Evolutionary conservation across 2,329 filamentous ascomycete genomes (phyloP).

Genomic region (Fusarium sp.): DNA sequence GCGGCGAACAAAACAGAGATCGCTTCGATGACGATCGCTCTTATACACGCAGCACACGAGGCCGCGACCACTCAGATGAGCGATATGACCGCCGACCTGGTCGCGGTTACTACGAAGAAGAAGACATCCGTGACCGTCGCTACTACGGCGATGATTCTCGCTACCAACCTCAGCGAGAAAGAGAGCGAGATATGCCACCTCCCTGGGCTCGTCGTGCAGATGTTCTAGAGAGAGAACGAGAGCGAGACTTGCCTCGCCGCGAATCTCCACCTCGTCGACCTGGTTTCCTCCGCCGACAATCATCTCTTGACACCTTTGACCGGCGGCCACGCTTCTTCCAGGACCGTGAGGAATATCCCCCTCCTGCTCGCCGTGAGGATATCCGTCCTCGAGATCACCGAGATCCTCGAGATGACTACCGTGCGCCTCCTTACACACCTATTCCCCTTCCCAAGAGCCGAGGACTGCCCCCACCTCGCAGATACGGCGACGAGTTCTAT

Average conservation of each 20-base stretch:
- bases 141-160: constrained; percentile 66
- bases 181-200: constrained; percentile 46
- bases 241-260: constrained; percentile 60
- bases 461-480: constrained; percentile 67
- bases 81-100: constrained; percentile 58
- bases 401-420: constrained; percentile 55
- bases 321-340: constrained; percentile 64
- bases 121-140: constrained; percentile 61
- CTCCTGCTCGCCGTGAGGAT: constrained; percentile 63
- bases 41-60: constrained; percentile 50
- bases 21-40: constrained; percentile 67
- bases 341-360: constrained; percentile 71
- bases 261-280: constrained; percentile 70
- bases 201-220: constrained; percentile 64
- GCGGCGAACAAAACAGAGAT: constrained; percentile 56
- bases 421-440: constrained; percentile 64
- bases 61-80: constrained; percentile 59
- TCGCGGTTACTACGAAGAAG: constrained; percentile 59
- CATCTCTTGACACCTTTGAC: constrained; percentile 91
- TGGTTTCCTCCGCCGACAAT: constrained; percentile 79
- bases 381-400: constrained; percentile 53
- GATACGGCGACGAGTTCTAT: constrained; percentile 64
- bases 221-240: constrained; percentile 66
- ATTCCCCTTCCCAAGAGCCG: constrained; percentile 75
- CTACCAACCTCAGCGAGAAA: constrained; percentile 47